Base-by-base conservation (phyloP, 441 rosid genomes). In the Croton laevigatus region DNA sequence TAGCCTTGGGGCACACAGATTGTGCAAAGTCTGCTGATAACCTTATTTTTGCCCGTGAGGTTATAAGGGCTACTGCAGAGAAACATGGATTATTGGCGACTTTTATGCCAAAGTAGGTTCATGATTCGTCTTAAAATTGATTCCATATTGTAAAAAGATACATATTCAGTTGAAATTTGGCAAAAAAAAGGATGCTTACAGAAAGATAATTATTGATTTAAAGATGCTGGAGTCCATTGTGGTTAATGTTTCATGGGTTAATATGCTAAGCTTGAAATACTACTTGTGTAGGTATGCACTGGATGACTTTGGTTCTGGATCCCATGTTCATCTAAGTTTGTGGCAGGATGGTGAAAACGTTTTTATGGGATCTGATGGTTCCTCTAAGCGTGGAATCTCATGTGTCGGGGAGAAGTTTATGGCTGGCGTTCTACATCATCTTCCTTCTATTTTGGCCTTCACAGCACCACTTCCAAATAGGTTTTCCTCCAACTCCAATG, bases 401-500 rank as follows among this genome's bases (percentile, higher is more conserved):
- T 73, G 75, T 57, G 22, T 75, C 7, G 99, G 98, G 19, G 81
- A 85, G 85, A 80, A 86, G 76, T 95, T 92, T 78, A 85, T 95
- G 99, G 98, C 99, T 8, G 98, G 98, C 40, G 96, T 92, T 77
- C 63, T 95, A n/a, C 65, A 80, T 62, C 99, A 95, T 77, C 94
- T 95, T 17, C 95, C 98, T 79, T 86, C 99, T 48, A 82, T 92
- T 76, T 70, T 95, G 80, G 97, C 98, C 23, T 73, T 95, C 71
- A 85, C 84, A 42, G 94, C 99, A 65, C 95, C 98, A 45, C 73
- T 95, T 74, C 99, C 99, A 52, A 95, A 92, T 80, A 92, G 99
- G 98, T 92, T 68, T 53, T 55, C 63, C 38, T 62, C 52, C 51
- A 19, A n/a, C 59, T 57, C 53, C 45, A n/a, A 32, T 45, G 36